Evolutionary conservation across 2,329 filamentous ascomycete species (phyloP), one percentile per base, ranked within the genome.

Genomic region (Aspergillus jensenii): DNA sequence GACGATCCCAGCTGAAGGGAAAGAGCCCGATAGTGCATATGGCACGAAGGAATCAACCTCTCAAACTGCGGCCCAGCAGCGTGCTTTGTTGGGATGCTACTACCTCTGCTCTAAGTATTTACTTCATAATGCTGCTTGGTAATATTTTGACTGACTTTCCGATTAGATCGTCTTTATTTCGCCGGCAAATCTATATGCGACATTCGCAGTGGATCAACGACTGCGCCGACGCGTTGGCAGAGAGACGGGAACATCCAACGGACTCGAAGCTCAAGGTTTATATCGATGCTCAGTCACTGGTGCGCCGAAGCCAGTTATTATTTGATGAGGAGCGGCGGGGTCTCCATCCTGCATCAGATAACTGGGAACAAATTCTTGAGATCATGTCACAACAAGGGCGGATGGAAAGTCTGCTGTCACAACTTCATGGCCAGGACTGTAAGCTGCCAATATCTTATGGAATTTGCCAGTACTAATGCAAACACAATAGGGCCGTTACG

Each of bases 171-270:
- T 60, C 60, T 2, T 31, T 58, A 25, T 60, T 62, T 19, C 55
- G 55, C 15, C 51, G 49, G 17, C 55, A 62, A 19, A 23, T 62
- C 27, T 51, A 39, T 6, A 60, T 62, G 60, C 54, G 39, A 25
- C 17, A 58, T 27, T 58, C 60, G 9, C 41, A 31, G 17, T 62
- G 58, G 58, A 56, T 62, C n/a, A 7, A 56, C 7, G 48, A 55
- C 7, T 62, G 58, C 27, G 51, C 52, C 12, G 21, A 44, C 3
- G 23, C 40, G 4, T 40, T 62, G 12, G 19, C 44, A 2, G 14
- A 45, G 12, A 58, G 27, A 6, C 33, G 43, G 2, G 58, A 62
- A 39, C 60, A 47, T 33, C 52, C 58, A n/a, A 55, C 58, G 3
- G 59, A 62, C 21, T 11, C 15, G 23, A 43, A 46, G 11, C 46